Percentiles rank a stretch among this genome's conserved stretches.
phyloP scores from a whole-genome alignment of 768 basidiomycete species.

The Amanita brunnescens region DNA sequence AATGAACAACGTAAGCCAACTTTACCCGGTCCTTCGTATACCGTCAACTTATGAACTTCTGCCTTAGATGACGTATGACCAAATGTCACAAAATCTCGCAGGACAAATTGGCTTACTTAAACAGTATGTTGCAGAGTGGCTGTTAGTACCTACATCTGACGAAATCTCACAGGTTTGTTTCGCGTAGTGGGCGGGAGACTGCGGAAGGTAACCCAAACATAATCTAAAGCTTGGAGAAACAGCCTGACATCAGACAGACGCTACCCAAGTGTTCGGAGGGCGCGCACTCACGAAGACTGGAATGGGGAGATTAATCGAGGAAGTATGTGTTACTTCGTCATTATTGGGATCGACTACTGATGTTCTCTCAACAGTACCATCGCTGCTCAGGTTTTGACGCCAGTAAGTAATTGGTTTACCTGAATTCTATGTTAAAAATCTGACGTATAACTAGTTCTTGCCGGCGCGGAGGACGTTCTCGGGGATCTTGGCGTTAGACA shows the following conservation, averaged over 20 bases:
- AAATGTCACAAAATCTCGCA: constrained; percentile 82
- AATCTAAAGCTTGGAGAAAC: not conserved
- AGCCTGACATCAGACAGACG: constrained; percentile 35
- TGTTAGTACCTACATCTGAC: not conserved
- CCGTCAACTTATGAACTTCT: not conserved
- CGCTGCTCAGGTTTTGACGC: constrained; percentile 80
- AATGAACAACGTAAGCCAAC: constrained; percentile 69
- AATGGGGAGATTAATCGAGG: constrained; percentile 81
- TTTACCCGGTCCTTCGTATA: constrained; percentile 4
- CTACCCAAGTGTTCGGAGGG: constrained; percentile 84
- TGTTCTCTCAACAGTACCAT: constrained; percentile 46
- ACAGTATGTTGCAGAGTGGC: constrained; percentile 41
- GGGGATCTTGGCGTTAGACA: constrained; percentile 70
- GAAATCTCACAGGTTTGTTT: constrained; percentile 46
- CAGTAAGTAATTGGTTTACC: constrained; percentile 29
- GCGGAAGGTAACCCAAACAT: constrained; percentile 39
- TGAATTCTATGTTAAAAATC: constrained; percentile 5
- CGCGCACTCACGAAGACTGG: constrained; percentile 80
- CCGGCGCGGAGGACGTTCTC: constrained; percentile 69
- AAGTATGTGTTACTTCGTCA: constrained; percentile 32
- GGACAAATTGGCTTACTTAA: constrained; percentile 85
- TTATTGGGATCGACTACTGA: not conserved
- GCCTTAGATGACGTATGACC: constrained; percentile 71
- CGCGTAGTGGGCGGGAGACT: constrained; percentile 60
- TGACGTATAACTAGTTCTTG: constrained; percentile 38